Base-by-base conservation (phyloP, 2,329 filamentous ascomycete species). In the Alternaria gansuensis region DNA sequence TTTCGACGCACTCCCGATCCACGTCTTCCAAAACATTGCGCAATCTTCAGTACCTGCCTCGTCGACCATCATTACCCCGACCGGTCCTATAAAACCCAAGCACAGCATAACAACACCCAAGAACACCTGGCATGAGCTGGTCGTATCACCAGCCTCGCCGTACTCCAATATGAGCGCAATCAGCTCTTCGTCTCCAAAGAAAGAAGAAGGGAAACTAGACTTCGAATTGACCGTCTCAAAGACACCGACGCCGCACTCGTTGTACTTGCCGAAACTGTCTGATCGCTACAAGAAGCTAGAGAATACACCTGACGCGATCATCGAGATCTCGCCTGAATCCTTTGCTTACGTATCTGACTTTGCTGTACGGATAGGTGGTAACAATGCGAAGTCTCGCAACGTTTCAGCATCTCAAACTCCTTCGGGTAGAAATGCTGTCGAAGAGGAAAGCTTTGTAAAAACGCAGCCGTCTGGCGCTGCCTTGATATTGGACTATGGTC, bases 1-100 rank as follows among this genome's bases (percentile, higher is more conserved):
- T 83, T 99, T 99, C 80, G 95, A 99, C 69, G 95, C 95, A 2
- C 88, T 99, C 0, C 95, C 95, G 33, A 97, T 99, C 68, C 93
- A 99, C 77, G 89, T 92, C 60, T 99, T 99, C 76, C 90, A 98
- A 77, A 90, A 91, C 13, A 84, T 94, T 50, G 76, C 84, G 2
- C 43, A 80, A 81, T 63, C 73, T 63, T 62, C 65, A 64, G 55
- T 75, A 55, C 66, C 72, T 52, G 78, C 68, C 62, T 77, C 64
- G 62, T 74, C 83, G 36, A 72, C 79, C 5, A 75, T 78, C 66
- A 70, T 83, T n/a, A 80, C 80, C 36, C 82, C 83, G 2, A 84
- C 82, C 26, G 81, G 82, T 0, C 81, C 79, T 55, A 77, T 81
- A 49, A 81, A 76, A 45, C 75, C 82, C 28, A 74, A 73, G 56